Conservation (phyloP, 2,329 filamentous ascomycete genomes). For the Phyllosticta citriasiana region DNA sequence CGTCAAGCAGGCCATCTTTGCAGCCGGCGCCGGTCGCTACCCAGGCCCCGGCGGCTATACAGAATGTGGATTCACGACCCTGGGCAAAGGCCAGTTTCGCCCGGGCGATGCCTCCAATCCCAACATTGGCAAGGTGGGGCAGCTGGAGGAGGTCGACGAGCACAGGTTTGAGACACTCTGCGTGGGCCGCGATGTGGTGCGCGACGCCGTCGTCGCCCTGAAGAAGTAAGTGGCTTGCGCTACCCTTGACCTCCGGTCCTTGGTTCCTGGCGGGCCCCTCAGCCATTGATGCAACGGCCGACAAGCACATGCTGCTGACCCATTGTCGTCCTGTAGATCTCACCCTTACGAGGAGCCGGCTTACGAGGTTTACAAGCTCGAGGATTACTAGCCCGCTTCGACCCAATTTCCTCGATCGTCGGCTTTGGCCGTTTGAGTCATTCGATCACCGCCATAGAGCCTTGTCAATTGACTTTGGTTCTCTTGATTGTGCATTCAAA, state of each 20-base stretch:
- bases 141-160: conserved; percentile 51
- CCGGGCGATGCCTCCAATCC: conserved; percentile 53
- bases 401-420: background rate
- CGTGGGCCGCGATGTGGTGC: conserved; percentile 46
- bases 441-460: background rate
- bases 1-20: conserved; percentile 37
- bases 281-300: background rate
- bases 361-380: conserved; percentile 38
- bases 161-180: conserved; percentile 54
- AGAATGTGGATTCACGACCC: conserved; percentile 32
- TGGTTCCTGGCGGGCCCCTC: background rate
- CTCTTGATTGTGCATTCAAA: too few relatives aligned
- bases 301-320: conserved; percentile 5
- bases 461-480: background rate
- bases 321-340: conserved; percentile 18
- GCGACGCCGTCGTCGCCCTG: conserved; percentile 51
- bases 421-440: background rate
- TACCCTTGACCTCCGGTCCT: background rate
- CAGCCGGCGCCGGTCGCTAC: conserved; percentile 34
- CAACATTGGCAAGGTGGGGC: conserved; percentile 48
- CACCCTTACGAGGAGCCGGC: conserved; percentile 38
- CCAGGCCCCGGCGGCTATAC: conserved; percentile 34
- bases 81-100: conserved; percentile 56
- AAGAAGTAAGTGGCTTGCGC: conserved; percentile 44
- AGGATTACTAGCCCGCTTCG: conserved; percentile 25